phyloP scores from a whole-genome alignment of 2,329 filamentous ascomycete species.

The Plenodomus lindquistii region DNA sequence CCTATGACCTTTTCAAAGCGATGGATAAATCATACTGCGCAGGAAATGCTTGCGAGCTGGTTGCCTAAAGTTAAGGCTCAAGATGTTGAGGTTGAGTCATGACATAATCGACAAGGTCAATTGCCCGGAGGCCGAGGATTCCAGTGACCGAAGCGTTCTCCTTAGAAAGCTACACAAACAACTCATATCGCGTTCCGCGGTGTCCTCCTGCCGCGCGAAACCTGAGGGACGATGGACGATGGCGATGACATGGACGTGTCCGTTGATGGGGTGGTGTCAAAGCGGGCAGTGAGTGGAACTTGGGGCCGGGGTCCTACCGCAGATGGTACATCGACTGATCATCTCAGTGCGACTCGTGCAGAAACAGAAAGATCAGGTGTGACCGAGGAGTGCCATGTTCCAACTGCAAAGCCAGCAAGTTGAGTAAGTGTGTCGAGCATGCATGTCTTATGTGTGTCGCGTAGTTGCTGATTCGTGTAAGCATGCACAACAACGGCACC shows the following conservation, averaged over 20 bases:
- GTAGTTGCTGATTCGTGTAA: conserved; percentile 17
- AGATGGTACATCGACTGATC: conserved; percentile 4
- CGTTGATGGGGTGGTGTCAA: conserved; percentile 29
- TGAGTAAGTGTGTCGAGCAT: conserved; percentile 26
- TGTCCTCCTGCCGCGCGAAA: conserved; percentile 6
- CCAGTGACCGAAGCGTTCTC: conserved; percentile 14
- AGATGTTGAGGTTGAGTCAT: conserved; percentile 7
- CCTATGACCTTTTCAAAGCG: background rate
- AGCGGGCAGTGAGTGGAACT: conserved; percentile 33
- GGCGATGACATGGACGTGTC: conserved; percentile 37
- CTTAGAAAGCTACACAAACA: conserved; percentile 2
- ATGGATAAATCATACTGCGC: background rate
- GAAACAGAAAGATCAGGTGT: conserved; percentile 42
- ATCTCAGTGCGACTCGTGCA: conserved; percentile 40
- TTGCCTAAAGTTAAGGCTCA: background rate
- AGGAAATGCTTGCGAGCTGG: too few species aligned
- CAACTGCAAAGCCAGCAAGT: conserved; percentile 43
- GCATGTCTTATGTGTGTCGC: background rate
- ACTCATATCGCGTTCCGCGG: conserved; percentile 16
- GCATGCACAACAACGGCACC: conserved; percentile 40
- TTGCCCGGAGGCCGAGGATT: conserved; percentile 19
- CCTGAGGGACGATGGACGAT: conserved; percentile 26
- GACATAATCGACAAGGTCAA: conserved; percentile 20
- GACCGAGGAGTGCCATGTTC: conserved; percentile 41
- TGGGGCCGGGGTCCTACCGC: background rate